Base-by-base conservation (phyloP, 805 yeast genomes). In the Tetrapisispora iriomotensis region DNA sequence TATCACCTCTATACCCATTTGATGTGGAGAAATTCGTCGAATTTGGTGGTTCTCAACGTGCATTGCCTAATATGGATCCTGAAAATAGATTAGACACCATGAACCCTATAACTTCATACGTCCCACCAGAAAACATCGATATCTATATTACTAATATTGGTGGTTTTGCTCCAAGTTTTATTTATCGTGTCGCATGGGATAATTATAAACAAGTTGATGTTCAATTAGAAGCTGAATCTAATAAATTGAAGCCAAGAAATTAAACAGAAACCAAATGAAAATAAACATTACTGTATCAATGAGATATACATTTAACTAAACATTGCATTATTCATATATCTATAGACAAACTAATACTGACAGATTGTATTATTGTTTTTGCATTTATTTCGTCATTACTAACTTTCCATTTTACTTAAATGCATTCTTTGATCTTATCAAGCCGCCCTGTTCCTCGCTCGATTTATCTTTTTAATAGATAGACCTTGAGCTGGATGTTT, bases 101-200 rank as follows among this genome's bases (percentile, higher is more conserved):
- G 23, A 92, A 92, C 60, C 96, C 96, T 14, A 65, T 86, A 43
- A 82, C 77, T 47, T 97, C 90, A 58, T 92, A 90, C 56, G 81
- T 92, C 24, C 80, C 87, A 9, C 97, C 99, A 0, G 97, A 90
- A 53, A 78, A 83, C 54, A 83, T 92, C 45, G 96, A 92, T 61
- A 86, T 92, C 44, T 86, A 82, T 60, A 84, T 92, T 52, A 90
- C 98, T 9, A 90, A 92, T 58, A 75, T 88, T 62, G 98, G 97
- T 36, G 97, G 97, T 13, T 87, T 83, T 58, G 84, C 97, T 20
- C 97, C 98, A 34, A 85, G 90, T 51, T 92, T 92, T 65, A 82
- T 92, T 39, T 92, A 92, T 63, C 79, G 98, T 63, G 82, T 92
- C 40, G 95, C 92, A 17, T 75, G 88, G 66, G 98, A 92, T 62